These are phyloP conservation scores for Hibiscus mutabilis DNA, from an alignment of 345 rosid genomes.

Conservation along the genomic window DNA sequence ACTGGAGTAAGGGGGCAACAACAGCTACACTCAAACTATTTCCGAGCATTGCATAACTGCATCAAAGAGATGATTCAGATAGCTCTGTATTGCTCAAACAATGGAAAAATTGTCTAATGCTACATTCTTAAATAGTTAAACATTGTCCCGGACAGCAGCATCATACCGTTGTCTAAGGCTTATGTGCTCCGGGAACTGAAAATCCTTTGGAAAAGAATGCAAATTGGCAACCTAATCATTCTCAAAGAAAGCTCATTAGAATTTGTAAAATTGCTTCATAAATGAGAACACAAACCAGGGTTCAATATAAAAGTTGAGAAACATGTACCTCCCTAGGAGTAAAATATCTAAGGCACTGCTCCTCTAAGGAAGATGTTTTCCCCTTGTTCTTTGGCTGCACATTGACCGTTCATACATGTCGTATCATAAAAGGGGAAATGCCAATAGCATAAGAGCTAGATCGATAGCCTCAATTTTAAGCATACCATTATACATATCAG, in stretches of 20 bases:
- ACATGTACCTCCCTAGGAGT: slow-evolving; percentile 75
- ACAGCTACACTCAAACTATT: slow-evolving; percentile 90
- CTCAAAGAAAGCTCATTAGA: neutral
- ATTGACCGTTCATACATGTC: slow-evolving; percentile 13
- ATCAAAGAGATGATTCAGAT: slow-evolving; percentile 7
- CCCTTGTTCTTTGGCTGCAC: slow-evolving; percentile 57
- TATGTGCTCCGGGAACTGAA: slow-evolving; percentile 59
- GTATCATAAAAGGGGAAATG: neutral
- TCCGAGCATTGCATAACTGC: slow-evolving; percentile 88
- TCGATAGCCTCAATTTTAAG: neutral
- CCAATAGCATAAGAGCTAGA: neutral
- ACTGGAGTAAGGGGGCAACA: slow-evolving; percentile 69
- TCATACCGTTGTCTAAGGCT: slow-evolving; percentile 73
- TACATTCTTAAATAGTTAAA: neutral
- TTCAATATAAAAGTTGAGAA: neutral
- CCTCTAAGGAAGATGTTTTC: slow-evolving; percentile 51
- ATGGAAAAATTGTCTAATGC: neutral
- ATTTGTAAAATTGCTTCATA: neutral
- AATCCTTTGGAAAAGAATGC: slow-evolving; percentile 83
- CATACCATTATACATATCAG: neutral
- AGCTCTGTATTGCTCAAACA: neutral
- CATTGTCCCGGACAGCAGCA: neutral
- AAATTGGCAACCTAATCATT: slow-evolving; percentile 70
- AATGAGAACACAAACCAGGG: slow-evolving; percentile 1
- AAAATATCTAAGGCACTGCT: slow-evolving; percentile 80